phyloP scores from a whole-genome alignment of 2,329 filamentous ascomycete species.

The Parasarocladium wereldwijsianum region DNA sequence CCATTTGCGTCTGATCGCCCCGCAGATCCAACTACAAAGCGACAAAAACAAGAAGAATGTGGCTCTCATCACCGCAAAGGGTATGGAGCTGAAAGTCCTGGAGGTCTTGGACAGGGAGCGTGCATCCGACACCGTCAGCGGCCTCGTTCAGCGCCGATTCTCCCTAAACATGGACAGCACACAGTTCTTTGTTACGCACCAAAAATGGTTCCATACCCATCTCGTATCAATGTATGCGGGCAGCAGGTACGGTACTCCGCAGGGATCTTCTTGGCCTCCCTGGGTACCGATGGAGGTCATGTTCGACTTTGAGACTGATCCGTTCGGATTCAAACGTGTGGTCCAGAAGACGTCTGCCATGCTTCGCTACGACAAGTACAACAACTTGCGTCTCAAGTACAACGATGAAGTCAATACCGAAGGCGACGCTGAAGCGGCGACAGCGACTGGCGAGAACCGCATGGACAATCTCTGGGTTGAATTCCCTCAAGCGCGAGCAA shows the following conservation, averaged over 20 bases:
- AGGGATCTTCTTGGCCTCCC: slow-evolving; percentile 83
- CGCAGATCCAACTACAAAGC: slow-evolving; percentile 95
- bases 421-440: slow-evolving; percentile 27
- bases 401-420: slow-evolving; percentile 77
- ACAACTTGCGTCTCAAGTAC: slow-evolving; percentile 89
- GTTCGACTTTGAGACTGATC: slow-evolving; percentile 88
- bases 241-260: slow-evolving; percentile 76
- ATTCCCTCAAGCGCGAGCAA: slow-evolving; percentile 84
- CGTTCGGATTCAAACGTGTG: slow-evolving; percentile 94
- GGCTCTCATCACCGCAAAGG: slow-evolving; percentile 91
- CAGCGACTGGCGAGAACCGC: slow-evolving; percentile 53
- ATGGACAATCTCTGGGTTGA: slow-evolving; percentile 96
- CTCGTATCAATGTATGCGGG: slow-evolving; percentile 88
- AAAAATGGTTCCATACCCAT: slow-evolving; percentile 74
- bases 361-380: slow-evolving; percentile 95
- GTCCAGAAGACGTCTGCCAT: slow-evolving; percentile 94
- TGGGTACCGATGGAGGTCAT: slow-evolving; percentile 98
- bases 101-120: slow-evolving; percentile 97
- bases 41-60: slow-evolving; percentile 96
- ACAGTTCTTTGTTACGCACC: slow-evolving; percentile 94
- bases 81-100: slow-evolving; percentile 94
- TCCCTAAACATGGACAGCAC: slow-evolving; percentile 92
- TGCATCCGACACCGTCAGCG: slow-evolving; percentile 83
- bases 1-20: slow-evolving; percentile 85
- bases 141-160: slow-evolving; percentile 87